Evolutionary conservation across 352 stramenopile species (phyloP), one percentile per base, ranked within the genome.

Genomic region (Phytophthora capsici): DNA sequence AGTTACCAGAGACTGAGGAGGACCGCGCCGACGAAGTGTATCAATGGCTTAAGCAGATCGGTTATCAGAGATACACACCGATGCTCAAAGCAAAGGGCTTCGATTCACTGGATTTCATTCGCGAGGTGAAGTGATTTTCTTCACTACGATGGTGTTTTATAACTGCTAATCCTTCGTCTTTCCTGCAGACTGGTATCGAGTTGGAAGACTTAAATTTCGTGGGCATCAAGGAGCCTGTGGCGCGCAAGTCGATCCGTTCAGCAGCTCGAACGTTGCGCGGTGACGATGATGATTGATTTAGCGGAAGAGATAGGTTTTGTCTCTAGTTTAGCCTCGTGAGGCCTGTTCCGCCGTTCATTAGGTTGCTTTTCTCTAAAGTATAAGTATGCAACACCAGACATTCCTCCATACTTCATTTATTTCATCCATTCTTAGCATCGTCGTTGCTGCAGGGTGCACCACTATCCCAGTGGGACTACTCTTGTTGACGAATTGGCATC

Each of bases 181-280:
- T 2, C 20, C 13, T 68, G 19, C 41, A 95, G 88, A 95, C 86
- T 52, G 88, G 88, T 10, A 92, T 95, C 47, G 86, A 92, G 47
- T 88, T 84, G 54, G 88, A 93, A 51, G 88, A 95, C 41, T 66
- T 95, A 10, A 94, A 95, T 69, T 95, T 95, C 49, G 63, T 95
- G 38, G 84, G 83, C 36, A 92, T 95, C 48, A 89, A 90, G 36
- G 84, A 92, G 57, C 26, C 80, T 1, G 38, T 73, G 3, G 83
- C 82, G 7, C 76, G 84, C n/a, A 84, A 84, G 60, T 57, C 78
- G 26, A 78, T 95, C 57, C 82, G 83, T 13, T 73, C 72, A 43
- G 85, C 84, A 2, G 84, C 85, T 62, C 70, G 83, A 8, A 77
- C 65, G 38, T 56, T 91, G 30, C 80, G 80, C 6, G 76, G 78